Conservation (phyloP, 108 stramenopile genomes). For the Conticribra weissflogii region DNA sequence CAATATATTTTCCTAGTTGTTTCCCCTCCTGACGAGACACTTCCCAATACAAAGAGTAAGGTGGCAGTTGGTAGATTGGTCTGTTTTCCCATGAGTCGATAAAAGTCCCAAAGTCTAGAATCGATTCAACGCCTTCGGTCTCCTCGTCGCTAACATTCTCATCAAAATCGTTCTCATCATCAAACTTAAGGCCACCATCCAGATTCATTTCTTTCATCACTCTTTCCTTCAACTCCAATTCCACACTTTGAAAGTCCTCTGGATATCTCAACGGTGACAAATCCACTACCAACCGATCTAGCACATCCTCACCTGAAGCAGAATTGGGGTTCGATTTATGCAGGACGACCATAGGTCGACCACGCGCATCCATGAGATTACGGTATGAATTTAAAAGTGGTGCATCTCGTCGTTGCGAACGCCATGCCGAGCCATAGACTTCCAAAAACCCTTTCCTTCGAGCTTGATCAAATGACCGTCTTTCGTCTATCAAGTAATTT, state of each 20-base stretch:
- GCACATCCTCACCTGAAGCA: constrained; percentile 46
- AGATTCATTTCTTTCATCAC: constrained; percentile 34
- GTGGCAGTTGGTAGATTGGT: constrained; percentile 80
- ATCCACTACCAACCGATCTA: constrained; percentile 72
- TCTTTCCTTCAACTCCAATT: constrained; percentile 38
- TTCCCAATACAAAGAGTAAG: constrained; percentile 62
- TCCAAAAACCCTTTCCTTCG: constrained; percentile 77
- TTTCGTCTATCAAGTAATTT: too few relatives aligned
- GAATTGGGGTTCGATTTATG: constrained; percentile 58
- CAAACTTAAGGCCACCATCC: background rate
- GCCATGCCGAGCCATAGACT: constrained; percentile 73
- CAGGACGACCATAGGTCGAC: constrained; percentile 65
- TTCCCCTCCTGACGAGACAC: constrained; percentile 68
- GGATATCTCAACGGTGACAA: constrained; percentile 76
- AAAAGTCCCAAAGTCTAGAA: constrained; percentile 6
- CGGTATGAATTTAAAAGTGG: constrained; percentile 84
- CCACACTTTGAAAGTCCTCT: constrained; percentile 47
- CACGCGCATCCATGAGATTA: constrained; percentile 81
- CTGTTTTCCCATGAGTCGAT: constrained; percentile 55
- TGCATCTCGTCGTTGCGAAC: constrained; percentile 76
- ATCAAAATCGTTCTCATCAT: constrained; percentile 21
- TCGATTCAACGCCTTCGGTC: background rate
- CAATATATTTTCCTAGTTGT: constrained; percentile 68
- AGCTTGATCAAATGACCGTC: constrained; percentile 76
- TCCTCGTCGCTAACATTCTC: constrained; percentile 17